Base-by-base conservation (phyloP, 768 basidiomycete species). In the Hysterangium stoloniferum region DNA sequence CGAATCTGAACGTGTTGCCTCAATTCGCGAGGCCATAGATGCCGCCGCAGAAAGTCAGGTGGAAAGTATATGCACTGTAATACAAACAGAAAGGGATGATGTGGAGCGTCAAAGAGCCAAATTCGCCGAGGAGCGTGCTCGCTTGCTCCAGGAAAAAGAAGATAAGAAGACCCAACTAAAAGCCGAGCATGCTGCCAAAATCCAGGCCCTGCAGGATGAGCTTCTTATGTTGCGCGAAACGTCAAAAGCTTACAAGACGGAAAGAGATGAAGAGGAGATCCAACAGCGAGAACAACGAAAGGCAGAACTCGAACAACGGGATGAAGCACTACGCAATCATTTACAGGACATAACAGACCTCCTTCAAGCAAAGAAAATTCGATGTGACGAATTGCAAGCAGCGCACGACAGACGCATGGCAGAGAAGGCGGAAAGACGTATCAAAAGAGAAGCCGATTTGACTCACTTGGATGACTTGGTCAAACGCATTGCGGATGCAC, bases 331-430 rank as follows among this genome's bases (percentile, higher is more conserved):
- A 34, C 71, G 78, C 28, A 68, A 63, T 33, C 86, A 88, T 56
- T 64, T 92, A 12, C 67, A 62, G 4, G 86, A 90, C 53, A 77
- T 92, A 55, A 83, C 87, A 1, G 82, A 83, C 54, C 62, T 87
- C 46, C 70, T 90, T 12, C 79, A 84, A 50, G 79, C 82, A 52
- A 82, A 86, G 50, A 70, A 76, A 1, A 75, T 80, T 29, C 71
- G 74, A 43, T 73, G 75, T 31, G 75, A 78, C 25, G 66, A 71
- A 56, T 85, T 88, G 69, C 80, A 71, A 52, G 71, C 73, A 11
- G 51, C 75, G 15, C 71, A 74, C 67, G 83, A 89, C 13, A 67
- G 76, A 34, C 76, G 81, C 28, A 85, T 76, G 72, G 70, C 68
- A 6, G 79, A 80, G 54, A 88, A 89, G 63, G 65, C 75, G 58